Evolutionary conservation across 2,329 filamentous ascomycete species (phyloP).

Genomic region (Epichloe scottii): DNA sequence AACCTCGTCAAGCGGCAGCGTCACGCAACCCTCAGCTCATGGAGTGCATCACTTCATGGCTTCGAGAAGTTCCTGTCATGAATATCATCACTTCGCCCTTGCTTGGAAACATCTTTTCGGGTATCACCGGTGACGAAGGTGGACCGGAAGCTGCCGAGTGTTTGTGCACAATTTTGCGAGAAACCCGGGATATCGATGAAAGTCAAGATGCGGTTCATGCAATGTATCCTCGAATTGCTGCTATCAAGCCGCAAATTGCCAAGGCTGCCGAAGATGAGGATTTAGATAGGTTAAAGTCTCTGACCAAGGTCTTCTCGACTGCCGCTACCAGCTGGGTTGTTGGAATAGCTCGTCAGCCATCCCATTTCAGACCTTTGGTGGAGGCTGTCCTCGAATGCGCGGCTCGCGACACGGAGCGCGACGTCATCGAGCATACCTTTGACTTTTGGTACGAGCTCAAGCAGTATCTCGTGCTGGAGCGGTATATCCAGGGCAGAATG

Average conservation of each 20-base stretch:
- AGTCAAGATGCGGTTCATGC: constrained; percentile 68
- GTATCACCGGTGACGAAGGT: constrained; percentile 61
- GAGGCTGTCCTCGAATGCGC: constrained; percentile 89
- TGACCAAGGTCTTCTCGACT: constrained; percentile 84
- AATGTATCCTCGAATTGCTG: constrained; percentile 70
- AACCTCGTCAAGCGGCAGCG: constrained; percentile 45
- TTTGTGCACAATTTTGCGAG: constrained; percentile 78
- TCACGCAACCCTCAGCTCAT: constrained; percentile 80
- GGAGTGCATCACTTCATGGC: constrained; percentile 94
- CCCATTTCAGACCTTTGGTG: constrained; percentile 71
- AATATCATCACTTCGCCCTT: constrained; percentile 78
- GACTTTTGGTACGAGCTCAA: constrained; percentile 98
- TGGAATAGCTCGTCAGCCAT: constrained; percentile 72
- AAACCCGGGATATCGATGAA: constrained; percentile 90
- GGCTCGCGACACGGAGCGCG: constrained; percentile 72
- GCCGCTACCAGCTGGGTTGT: constrained; percentile 93
- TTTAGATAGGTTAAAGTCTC: constrained; percentile 69
- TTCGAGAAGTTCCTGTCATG: constrained; percentile 77
- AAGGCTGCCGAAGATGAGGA: constrained; percentile 71
- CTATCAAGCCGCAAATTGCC: constrained; percentile 63
- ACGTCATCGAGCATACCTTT: constrained; percentile 89
- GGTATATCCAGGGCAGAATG: constrained; percentile 71
- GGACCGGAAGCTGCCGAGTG: constrained; percentile 87
- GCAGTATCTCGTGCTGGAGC: constrained; percentile 84
- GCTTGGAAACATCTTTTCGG: constrained; percentile 67